Conservation (phyloP, 2,329 filamentous ascomycete species). For the Dothideomycetidae sp. region DNA sequence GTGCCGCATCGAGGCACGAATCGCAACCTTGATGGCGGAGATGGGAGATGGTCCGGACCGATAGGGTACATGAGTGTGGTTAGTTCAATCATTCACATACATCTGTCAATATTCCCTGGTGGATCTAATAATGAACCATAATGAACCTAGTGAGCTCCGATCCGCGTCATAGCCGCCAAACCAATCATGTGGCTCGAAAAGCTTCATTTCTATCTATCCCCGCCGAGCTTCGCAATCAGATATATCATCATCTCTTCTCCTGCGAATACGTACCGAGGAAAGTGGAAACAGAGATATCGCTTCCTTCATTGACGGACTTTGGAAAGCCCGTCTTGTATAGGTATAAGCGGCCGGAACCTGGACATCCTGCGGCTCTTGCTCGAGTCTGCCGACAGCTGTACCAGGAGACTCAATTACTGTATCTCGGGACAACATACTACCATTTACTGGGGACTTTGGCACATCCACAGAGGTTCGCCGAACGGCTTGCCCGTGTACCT, state of each 20-base stretch:
- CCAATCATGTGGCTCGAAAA: too few relatives aligned
- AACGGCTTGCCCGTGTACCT: constrained; percentile 16
- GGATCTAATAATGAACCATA: too few relatives aligned
- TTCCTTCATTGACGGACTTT: constrained; percentile 3
- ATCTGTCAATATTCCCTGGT: too few relatives aligned
- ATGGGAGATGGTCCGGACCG: too few relatives aligned
- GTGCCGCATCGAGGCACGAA: too few relatives aligned
- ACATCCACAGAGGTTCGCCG: constrained; percentile 18
- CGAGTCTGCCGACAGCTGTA: constrained; percentile 10
- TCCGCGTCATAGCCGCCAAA: too few relatives aligned
- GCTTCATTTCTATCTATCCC: constrained; percentile 10
- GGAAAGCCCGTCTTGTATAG: neutral
- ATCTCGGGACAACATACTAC: constrained; percentile 19
- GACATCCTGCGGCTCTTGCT: constrained; percentile 2
- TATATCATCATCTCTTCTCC: too few relatives aligned
- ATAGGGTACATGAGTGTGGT: too few relatives aligned
- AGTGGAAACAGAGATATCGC: constrained; percentile 12
- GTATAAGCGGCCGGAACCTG: neutral
- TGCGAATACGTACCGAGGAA: too few relatives aligned
- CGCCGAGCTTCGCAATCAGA: constrained; percentile 12
- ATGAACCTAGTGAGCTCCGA: too few relatives aligned
- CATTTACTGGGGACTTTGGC: constrained; percentile 16
- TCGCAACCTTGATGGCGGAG: too few relatives aligned
- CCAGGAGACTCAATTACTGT: constrained; percentile 16
- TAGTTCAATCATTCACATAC: too few relatives aligned